phyloP scores from a whole-genome alignment of 345 rosid genomes.

The Hevea brasiliensis region DNA sequence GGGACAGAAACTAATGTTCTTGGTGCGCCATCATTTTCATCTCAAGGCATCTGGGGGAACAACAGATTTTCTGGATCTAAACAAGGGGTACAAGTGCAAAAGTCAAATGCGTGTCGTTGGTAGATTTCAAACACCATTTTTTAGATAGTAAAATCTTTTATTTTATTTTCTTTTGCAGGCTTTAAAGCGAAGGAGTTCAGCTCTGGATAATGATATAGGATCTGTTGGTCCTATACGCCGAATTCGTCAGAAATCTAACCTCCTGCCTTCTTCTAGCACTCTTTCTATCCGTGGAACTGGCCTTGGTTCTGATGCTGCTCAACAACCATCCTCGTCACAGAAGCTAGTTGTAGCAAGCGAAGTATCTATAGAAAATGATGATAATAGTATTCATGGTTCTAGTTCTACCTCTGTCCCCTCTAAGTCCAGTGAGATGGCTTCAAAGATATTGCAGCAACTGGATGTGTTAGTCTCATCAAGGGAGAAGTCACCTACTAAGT shows the following conservation, averaged over 20 bases:
- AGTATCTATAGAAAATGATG: slow-evolving; percentile 41
- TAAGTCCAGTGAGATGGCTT: slow-evolving; percentile 76
- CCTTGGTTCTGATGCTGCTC: slow-evolving; percentile 29
- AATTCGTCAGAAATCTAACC: slow-evolving; percentile 80
- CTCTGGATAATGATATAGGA: slow-evolving; percentile 71
- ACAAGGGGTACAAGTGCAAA: slow-evolving; percentile 43
- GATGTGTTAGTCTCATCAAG: slow-evolving; percentile 54
- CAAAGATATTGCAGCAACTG: slow-evolving; percentile 74
- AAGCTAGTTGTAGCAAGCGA: slow-evolving; percentile 30
- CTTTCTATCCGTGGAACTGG: slow-evolving; percentile 31
- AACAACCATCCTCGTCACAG: slow-evolving; percentile 28
- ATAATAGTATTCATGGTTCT: slow-evolving; percentile 37
- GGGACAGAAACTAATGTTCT: slow-evolving; percentile 29
- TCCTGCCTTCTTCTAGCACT: slow-evolving; percentile 44
- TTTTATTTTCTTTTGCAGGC: slow-evolving; percentile 41
- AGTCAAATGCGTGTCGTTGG: neutral
- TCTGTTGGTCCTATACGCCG: slow-evolving; percentile 85
- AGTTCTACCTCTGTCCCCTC: slow-evolving; percentile 58
- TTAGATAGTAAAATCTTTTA: neutral
- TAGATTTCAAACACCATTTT: neutral
- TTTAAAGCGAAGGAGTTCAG: slow-evolving; percentile 73
- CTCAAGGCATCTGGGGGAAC: slow-evolving; percentile 32
- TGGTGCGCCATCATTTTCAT: slow-evolving; percentile 43
- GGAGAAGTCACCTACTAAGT: slow-evolving; percentile 71
- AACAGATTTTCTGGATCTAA: slow-evolving; percentile 56